These are phyloP conservation scores for Nakazawaea pomicola DNA, from an alignment of 805 yeast genomes.

Conservation along the genomic window DNA sequence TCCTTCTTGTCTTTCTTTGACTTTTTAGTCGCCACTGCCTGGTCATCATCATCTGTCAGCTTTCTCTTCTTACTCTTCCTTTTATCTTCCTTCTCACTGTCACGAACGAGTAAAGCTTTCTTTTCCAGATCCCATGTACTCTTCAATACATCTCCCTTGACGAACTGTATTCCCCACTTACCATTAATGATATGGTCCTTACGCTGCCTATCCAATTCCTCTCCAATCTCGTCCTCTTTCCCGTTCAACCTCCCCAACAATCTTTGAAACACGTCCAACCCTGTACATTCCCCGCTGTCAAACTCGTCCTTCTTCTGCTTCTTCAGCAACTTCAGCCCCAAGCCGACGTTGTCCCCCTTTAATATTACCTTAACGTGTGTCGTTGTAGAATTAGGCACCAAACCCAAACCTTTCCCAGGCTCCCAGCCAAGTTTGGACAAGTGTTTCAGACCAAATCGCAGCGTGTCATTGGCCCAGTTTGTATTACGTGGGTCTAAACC, in stretches of 20 bases:
- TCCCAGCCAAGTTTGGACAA: slow-evolving; percentile 83
- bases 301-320: slow-evolving; percentile 54
- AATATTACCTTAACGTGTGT: slow-evolving; percentile 78
- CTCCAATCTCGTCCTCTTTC: slow-evolving; percentile 58
- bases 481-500: slow-evolving; percentile 94
- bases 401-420: slow-evolving; percentile 87
- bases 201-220: slow-evolving; percentile 65
- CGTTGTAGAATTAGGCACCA: slow-evolving; percentile 59
- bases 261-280: slow-evolving; percentile 89
- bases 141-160: slow-evolving; percentile 74
- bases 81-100: slow-evolving; percentile 24
- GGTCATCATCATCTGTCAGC: slow-evolving; percentile 21
- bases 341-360: slow-evolving; percentile 79
- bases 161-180: slow-evolving; percentile 83
- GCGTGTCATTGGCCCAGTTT: slow-evolving; percentile 83
- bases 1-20: slow-evolving; percentile 20
- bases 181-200: slow-evolving; percentile 72
- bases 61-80: slow-evolving; percentile 22
- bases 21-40: slow-evolving; percentile 15
- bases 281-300: slow-evolving; percentile 81
- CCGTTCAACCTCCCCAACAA: slow-evolving; percentile 88
- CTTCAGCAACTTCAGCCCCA: slow-evolving; percentile 73
- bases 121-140: slow-evolving; percentile 76
- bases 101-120: too few relatives aligned
- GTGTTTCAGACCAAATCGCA: slow-evolving; percentile 84